phyloP scores from a whole-genome alignment of 305 asterid species.

The Fraxinus paxiana region DNA sequence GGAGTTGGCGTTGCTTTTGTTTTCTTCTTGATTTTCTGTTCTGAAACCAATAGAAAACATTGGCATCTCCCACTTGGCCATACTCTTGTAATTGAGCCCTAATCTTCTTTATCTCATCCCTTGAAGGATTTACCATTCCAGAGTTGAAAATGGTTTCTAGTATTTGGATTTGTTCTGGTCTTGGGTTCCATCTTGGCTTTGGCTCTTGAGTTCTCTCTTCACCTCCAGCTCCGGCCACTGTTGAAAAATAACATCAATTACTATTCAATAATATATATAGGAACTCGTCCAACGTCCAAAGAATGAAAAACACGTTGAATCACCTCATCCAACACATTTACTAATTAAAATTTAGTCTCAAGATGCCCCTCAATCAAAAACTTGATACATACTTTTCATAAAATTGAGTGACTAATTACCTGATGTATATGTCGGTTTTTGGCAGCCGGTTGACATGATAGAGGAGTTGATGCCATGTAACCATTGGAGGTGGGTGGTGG shows the following conservation, averaged over 20 bases:
- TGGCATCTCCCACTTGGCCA: conserved; percentile 95
- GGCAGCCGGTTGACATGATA: conserved; percentile 32
- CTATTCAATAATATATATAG: background rate
- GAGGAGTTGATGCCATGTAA: conserved; percentile 45
- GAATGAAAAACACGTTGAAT: background rate
- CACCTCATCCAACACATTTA: background rate
- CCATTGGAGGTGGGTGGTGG: conserved; percentile 43
- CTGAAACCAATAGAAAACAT: conserved; percentile 96
- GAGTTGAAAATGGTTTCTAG: conserved; percentile 89
- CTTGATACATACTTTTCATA: background rate
- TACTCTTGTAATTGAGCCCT: conserved; percentile 79
- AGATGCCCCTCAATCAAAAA: background rate
- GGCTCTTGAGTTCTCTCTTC: conserved; percentile 91
- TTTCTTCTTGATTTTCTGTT: conserved; percentile 90
- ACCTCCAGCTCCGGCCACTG: conserved; percentile 38
- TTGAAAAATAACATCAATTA: background rate
- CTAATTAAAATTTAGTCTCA: background rate
- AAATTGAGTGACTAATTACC: conserved; percentile 27
- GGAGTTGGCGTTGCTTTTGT: conserved; percentile 73
- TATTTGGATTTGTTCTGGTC: conserved; percentile 87
- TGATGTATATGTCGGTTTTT: conserved; percentile 40
- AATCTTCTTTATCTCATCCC: conserved; percentile 81
- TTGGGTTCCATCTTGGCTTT: conserved; percentile 91
- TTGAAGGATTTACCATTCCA: conserved; percentile 90
- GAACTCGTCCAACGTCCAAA: background rate